Conservation (phyloP, 2,329 filamentous ascomycete genomes). For the Aspergillus sp. region DNA sequence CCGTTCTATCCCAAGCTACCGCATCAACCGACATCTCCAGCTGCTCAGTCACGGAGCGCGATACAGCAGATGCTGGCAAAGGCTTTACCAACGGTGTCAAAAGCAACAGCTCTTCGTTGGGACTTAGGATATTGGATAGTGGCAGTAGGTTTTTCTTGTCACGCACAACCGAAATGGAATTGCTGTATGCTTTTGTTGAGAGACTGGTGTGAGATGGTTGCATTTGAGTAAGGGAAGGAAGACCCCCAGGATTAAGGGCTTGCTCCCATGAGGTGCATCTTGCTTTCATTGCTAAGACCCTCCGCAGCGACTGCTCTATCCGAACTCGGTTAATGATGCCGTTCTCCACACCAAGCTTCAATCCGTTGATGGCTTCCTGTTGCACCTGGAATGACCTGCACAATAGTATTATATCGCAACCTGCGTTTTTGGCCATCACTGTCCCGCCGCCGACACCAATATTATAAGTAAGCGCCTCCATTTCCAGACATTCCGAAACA, state of each 20-base stretch:
- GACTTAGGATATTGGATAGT: slow-evolving; percentile 74
- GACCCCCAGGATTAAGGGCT: slow-evolving; percentile 81
- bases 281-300: slow-evolving; percentile 78
- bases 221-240: slow-evolving; percentile 72
- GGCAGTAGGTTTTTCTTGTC: slow-evolving; percentile 86
- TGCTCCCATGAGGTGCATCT: slow-evolving; percentile 88
- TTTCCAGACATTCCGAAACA: slow-evolving; percentile 92
- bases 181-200: slow-evolving; percentile 84
- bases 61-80: slow-evolving; percentile 82
- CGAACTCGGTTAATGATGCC: slow-evolving; percentile 80
- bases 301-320: slow-evolving; percentile 74
- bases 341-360: slow-evolving; percentile 87
- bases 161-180: slow-evolving; percentile 87
- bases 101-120: slow-evolving; percentile 84
- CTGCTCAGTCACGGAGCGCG: slow-evolving; percentile 62
- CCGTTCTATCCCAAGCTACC: slow-evolving; percentile 56
- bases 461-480: slow-evolving; percentile 93
- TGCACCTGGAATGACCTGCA: slow-evolving; percentile 87
- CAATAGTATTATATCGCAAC: slow-evolving; percentile 86
- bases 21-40: slow-evolving; percentile 52
- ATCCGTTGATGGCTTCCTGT: slow-evolving; percentile 83
- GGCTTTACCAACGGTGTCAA: slow-evolving; percentile 89
- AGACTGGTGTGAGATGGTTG: slow-evolving; percentile 79
- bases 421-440: slow-evolving; percentile 95
- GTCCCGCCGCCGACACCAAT: slow-evolving; percentile 96